Base-by-base conservation (phyloP, 768 basidiomycete genomes). In the Lactarius akahatsu region DNA sequence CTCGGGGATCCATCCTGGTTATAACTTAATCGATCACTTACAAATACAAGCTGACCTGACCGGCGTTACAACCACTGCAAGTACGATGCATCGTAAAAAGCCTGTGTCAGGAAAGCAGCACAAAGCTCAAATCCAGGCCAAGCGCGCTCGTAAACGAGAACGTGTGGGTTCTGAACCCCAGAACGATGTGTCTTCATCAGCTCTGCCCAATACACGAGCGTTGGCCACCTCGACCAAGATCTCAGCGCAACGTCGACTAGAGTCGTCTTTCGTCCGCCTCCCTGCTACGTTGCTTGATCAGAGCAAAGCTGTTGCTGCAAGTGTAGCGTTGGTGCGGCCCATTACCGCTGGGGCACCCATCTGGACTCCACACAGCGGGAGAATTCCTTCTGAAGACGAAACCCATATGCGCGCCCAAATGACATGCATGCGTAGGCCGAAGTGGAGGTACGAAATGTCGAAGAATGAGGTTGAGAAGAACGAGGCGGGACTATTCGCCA, bases 381-480 rank as follows among this genome's bases (percentile, higher is more conserved):
- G 18, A 70, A 61, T 26, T 40, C 41, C 56, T 1, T 65, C 67
- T 16, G 57, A 45, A 32, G 41, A 23, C 23, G 60, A 62, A 45
- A 64, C 36, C 0, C 40, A 52, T 36, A 41, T 26, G 67, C 50
- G 47, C 59, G 57, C 52, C 65, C 30, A 59, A 45, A 62, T 85
- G 67, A 74, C 73, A 15, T 81, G 81, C 72, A 92, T 92, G 20
- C 84, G 78, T 68, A 75, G 96, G 65, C 95, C 96, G 3, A 94
- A 89, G 75, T 97, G 95, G 92, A 80, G 84, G 23, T 92, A 86
- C 74, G 88, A 91, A 28, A 90, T 91, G 87, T 82, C 87, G 47
- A 98, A 96, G 80, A 85, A 83, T 28, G 91, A 95, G 76, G 88
- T 98, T 18, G 94, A 98, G 73, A 81, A 80, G 61, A 97, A 96